These are phyloP conservation scores for Streptanthus diversifolius DNA, from an alignment of 345 rosid species.

Conservation along the genomic window DNA sequence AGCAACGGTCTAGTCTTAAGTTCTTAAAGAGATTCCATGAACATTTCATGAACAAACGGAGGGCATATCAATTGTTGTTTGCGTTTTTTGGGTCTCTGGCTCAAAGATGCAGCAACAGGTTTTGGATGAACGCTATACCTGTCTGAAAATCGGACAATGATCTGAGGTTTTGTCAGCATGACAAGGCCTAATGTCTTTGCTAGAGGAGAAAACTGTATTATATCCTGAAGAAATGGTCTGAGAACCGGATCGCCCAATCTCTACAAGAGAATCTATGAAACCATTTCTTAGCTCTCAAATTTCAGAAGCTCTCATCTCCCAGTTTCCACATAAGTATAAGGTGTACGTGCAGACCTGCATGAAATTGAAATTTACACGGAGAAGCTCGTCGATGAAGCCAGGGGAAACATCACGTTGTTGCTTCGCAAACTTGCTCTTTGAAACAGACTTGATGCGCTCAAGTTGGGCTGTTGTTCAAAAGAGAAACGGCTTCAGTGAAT, in stretches of 20 bases:
- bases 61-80: not conserved
- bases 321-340: slow-evolving; percentile 1
- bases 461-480: slow-evolving; percentile 54
- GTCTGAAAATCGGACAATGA: slow-evolving; percentile 72
- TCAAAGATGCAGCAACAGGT: not conserved
- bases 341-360: slow-evolving; percentile 56
- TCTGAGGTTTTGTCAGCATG: slow-evolving; percentile 75
- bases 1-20: not conserved
- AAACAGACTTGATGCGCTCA: slow-evolving; percentile 91
- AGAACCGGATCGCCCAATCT: slow-evolving; percentile 79
- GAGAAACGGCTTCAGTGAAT: slow-evolving; percentile 15
- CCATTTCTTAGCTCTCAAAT: not conserved
- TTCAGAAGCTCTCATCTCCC: not conserved
- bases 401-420: slow-evolving; percentile 55
- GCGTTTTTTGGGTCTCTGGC: not conserved
- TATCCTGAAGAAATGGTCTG: slow-evolving; percentile 96
- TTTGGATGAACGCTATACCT: slow-evolving; percentile 40
- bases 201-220: slow-evolving; percentile 76
- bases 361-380: slow-evolving; percentile 66
- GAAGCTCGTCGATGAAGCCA: slow-evolving; percentile 84
- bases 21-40: not conserved
- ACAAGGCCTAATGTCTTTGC: slow-evolving; percentile 79
- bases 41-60: slow-evolving; percentile 12
- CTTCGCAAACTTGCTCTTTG: slow-evolving; percentile 92
- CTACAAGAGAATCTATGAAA: slow-evolving; percentile 37